phyloP scores from a whole-genome alignment of 805 yeast genomes.

The Candida nonsorbophila region DNA sequence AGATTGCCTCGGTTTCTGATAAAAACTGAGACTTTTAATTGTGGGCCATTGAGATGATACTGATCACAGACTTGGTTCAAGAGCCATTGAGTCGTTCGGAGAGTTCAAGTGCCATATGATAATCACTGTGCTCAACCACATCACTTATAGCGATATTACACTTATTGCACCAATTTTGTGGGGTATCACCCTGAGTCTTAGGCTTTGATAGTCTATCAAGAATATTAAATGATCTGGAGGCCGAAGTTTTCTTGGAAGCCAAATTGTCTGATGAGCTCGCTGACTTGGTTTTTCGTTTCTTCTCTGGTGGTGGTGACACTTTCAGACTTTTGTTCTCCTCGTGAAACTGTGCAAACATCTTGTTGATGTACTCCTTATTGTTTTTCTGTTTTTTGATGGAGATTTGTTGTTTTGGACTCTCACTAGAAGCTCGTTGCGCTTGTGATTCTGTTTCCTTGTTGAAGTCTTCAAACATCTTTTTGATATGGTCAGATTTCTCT shows the following conservation, averaged over 20 bases:
- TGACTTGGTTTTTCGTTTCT: neutral
- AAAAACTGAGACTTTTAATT: too few relatives aligned
- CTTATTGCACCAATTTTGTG: too few relatives aligned
- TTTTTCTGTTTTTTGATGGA: conserved; percentile 4
- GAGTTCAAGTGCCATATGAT: conserved; percentile 47
- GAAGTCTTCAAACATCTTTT: conserved; percentile 10
- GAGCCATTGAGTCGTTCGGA: too few relatives aligned
- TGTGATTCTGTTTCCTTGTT: conserved; percentile 2
- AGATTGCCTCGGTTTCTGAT: too few relatives aligned
- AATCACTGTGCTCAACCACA: conserved; percentile 49
- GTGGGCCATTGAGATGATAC: neutral
- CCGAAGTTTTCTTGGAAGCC: too few relatives aligned
- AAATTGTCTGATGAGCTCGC: too few relatives aligned
- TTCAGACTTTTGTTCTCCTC: too few relatives aligned
- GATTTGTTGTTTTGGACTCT: conserved; percentile 1
- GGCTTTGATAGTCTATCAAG: neutral
- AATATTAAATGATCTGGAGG: neutral
- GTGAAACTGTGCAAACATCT: conserved; percentile 17
- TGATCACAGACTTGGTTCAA: neutral
- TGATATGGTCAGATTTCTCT: conserved; percentile 7
- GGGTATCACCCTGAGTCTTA: too few relatives aligned
- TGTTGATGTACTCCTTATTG: conserved; percentile 23
- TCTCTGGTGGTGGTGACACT: conserved; percentile 1
- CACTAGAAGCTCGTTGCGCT: conserved; percentile 1
- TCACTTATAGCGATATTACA: conserved; percentile 24